A percentile compares a stretch with the other conserved stretches of the same genome.
Evolutionary conservation across 1,284 basidiomycete genomes (phyloP).

Genomic region (Melampsora americana): DNA sequence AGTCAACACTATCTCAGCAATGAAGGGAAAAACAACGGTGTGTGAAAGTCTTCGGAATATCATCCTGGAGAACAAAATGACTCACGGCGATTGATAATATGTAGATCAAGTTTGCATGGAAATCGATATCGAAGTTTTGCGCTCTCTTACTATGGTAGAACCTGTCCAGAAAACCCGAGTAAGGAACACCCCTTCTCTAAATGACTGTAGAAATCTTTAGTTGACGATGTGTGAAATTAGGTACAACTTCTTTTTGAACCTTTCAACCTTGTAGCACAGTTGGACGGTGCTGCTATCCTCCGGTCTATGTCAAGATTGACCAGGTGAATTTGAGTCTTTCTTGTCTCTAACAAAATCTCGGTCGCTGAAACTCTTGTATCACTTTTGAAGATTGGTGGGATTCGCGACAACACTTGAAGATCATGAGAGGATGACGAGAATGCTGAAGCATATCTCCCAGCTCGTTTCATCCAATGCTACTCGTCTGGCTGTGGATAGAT

Average conservation of each 20-base stretch:
- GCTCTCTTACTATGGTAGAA: background rate
- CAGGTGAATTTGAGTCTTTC: background rate
- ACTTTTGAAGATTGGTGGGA: conserved; percentile 15
- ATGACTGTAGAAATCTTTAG: background rate
- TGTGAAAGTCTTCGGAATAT: background rate
- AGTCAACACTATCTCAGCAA: conserved; percentile 33
- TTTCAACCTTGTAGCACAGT: conserved; percentile 29
- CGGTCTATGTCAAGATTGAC: conserved; percentile 7
- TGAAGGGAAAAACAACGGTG: conserved; percentile 5
- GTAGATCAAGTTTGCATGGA: background rate
- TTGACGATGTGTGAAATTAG: conserved; percentile 5
- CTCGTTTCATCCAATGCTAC: conserved; percentile 3
- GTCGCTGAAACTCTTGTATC: background rate
- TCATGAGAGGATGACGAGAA: conserved; percentile 15
- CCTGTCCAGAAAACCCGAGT: background rate
- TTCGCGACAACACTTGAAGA: conserved; percentile 14
- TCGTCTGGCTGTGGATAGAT: background rate
- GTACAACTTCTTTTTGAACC: conserved; percentile 7
- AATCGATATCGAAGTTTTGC: background rate
- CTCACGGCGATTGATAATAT: background rate
- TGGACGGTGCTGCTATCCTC: conserved; percentile 30
- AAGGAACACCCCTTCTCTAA: background rate
- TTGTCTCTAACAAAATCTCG: background rate
- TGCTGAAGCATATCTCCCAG: background rate
- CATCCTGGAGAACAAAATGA: too few species aligned